Percentiles rank a stretch among this genome's conserved stretches.
Evolutionary conservation across 2,329 filamentous ascomycete genomes (phyloP).

Genomic region (Fusarium oligoseptatum): DNA sequence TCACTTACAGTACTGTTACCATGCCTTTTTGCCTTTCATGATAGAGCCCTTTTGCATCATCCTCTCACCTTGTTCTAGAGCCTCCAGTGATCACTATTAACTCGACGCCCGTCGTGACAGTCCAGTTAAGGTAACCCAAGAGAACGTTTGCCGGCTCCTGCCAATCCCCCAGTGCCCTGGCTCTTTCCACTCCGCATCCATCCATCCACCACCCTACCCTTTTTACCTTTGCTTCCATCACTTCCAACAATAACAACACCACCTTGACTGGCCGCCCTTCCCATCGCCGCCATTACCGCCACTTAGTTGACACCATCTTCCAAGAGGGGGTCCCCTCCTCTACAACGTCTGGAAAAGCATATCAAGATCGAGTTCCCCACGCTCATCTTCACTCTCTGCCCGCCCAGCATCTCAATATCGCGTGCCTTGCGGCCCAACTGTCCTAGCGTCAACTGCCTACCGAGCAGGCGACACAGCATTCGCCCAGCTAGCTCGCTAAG

Average conservation of each 20-base stretch:
- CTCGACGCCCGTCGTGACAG: slow-evolving; percentile 32
- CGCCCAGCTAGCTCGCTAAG: slow-evolving; percentile 39
- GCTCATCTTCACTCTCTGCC: slow-evolving; percentile 17
- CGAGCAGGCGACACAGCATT: slow-evolving; percentile 40
- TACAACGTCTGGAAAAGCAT: slow-evolving; percentile 35
- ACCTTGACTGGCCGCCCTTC: slow-evolving; percentile 19
- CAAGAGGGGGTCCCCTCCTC: slow-evolving; percentile 14
- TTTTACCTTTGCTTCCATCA: slow-evolving; percentile 19
- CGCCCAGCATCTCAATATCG: slow-evolving; percentile 23
- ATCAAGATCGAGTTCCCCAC: slow-evolving; percentile 36
- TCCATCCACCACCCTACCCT: slow-evolving; percentile 11
- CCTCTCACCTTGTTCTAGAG: neutral
- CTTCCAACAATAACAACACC: slow-evolving; percentile 17
- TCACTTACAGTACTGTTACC: neutral
- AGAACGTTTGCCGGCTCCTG: slow-evolving; percentile 25
- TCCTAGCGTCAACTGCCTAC: slow-evolving; percentile 38
- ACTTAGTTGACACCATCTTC: slow-evolving; percentile 41
- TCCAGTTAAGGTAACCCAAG: slow-evolving; percentile 34
- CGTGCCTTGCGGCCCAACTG: slow-evolving; percentile 32
- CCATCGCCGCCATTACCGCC: slow-evolving; percentile 21
- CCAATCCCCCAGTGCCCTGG: slow-evolving; percentile 21
- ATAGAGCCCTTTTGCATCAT: slow-evolving; percentile 14
- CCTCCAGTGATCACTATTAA: neutral
- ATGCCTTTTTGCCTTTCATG: slow-evolving; percentile 6
- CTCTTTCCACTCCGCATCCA: slow-evolving; percentile 25